Percentiles rank a stretch among this genome's conserved stretches.
phyloP scores from a whole-genome alignment of 805 yeast species.

The Wickerhamomyces ciferrii region DNA sequence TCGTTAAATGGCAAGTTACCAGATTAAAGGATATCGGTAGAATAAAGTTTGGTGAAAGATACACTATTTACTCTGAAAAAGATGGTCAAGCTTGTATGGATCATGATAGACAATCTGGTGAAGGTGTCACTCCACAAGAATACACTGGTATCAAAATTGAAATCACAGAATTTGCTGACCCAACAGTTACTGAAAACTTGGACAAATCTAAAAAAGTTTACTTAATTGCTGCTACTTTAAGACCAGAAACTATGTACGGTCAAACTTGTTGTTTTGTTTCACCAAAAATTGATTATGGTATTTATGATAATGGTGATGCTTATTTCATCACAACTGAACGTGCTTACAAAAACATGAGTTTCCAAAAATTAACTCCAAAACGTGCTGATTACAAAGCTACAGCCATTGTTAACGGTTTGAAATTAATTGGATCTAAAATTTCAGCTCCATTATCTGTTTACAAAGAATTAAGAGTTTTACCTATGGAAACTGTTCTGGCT shows the following conservation, averaged over 20 bases:
- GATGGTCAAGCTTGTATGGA: slow-evolving; percentile 99
- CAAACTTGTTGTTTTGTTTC: slow-evolving; percentile 98
- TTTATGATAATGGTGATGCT: slow-evolving; percentile 76
- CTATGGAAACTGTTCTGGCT: slow-evolving; percentile 96
- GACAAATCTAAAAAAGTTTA: slow-evolving; percentile 57
- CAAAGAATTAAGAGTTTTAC: slow-evolving; percentile 73
- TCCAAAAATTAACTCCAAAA: slow-evolving; percentile 84
- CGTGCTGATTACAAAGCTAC: slow-evolving; percentile 73
- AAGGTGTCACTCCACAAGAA: slow-evolving; percentile 96
- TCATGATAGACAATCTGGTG: slow-evolving; percentile 96
- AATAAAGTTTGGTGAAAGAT: slow-evolving; percentile 97
- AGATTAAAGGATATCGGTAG: slow-evolving; percentile 78
- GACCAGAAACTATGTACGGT: slow-evolving; percentile 99
- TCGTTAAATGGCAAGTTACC: slow-evolving; percentile 95
- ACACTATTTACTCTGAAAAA: slow-evolving; percentile 94
- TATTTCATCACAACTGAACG: slow-evolving; percentile 87
- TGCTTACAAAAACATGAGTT: slow-evolving; percentile 96
- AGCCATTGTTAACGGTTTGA: slow-evolving; percentile 58
- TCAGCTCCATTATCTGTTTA: slow-evolving; percentile 76
- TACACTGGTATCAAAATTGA: slow-evolving; percentile 89
- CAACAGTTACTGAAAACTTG: slow-evolving; percentile 33
- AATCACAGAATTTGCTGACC: slow-evolving; percentile 51
- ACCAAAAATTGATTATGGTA: slow-evolving; percentile 88
- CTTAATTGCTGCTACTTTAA: slow-evolving; percentile 92
- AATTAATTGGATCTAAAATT: slow-evolving; percentile 81